Base-by-base conservation (phyloP, 257 asterid species). In the Phtheirospermum japonicum region DNA sequence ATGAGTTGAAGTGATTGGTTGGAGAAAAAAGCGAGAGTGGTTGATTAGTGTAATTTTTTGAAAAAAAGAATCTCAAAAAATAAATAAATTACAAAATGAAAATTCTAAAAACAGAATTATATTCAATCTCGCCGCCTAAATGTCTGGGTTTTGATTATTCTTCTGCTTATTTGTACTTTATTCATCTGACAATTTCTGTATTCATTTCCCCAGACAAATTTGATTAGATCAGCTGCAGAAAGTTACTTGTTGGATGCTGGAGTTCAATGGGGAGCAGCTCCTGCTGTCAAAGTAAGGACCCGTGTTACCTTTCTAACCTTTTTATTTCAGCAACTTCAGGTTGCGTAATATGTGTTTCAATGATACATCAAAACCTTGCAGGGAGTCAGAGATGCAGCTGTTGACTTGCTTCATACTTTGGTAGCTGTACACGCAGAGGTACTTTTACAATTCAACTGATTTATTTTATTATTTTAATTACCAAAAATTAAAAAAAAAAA, bases 401-500 rank as follows among this genome's bases (percentile, higher is more conserved):
- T 92, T 61, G 99, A 92, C 77, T 83, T 92, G 71, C 86, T 92
- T 66, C 99, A 92, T 76, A 77, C 95, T 30, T 74, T 92, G 64
- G 99, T 92, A 16, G 84, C 99, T 64, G 96, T 92, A 63, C 99
- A 92, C 73, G 97, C 99, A 3, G 97, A 85, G 95, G 99, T 92
- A 82, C 67, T 59, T 64, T 65, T 66, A 20, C 64, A 26, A 72
- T 39, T 71, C 19, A 17, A 11, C 6, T 4, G 57, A 6, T 57
- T 63, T 37, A 0, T 32, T 40, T 11, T 18, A 16, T 11, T 31
- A 57, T 66, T 32, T 0, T n/a, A n/a, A n/a, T n/a, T n/a, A n/a
- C n/a, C n/a, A n/a, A n/a, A n/a, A 30, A 40, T 10, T 30, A 9
- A 2, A 33, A 33, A 5, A 33, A 33, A 2, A 33, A 33, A 33